phyloP scores from a whole-genome alignment of 129 eudicot genomes.

The Flaveria trinervia region DNA sequence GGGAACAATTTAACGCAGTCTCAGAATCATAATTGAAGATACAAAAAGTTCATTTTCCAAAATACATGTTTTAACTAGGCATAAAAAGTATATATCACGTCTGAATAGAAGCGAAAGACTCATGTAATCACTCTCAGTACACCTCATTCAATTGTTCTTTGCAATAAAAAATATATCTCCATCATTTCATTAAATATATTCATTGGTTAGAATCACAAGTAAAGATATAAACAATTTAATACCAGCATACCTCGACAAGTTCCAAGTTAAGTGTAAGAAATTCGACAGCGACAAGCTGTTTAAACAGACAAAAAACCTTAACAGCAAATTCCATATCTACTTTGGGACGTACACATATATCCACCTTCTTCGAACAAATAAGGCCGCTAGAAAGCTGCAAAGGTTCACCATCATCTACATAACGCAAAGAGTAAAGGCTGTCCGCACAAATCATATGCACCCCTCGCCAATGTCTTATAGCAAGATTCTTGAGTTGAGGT shows the following conservation, averaged over 20 bases:
- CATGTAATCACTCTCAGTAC: too few species aligned
- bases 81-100: too few species aligned
- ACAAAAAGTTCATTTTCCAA: background rate
- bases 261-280: constrained; percentile 20
- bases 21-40: too few species aligned
- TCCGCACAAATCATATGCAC: constrained; percentile 16
- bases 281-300: constrained; percentile 7
- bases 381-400: background rate
- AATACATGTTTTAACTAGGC: too few species aligned
- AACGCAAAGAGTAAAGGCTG: constrained; percentile 3
- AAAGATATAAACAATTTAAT: background rate
- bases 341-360: background rate
- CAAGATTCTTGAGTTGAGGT: constrained; percentile 26
- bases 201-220: too few species aligned
- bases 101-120: too few species aligned
- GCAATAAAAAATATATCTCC: too few species aligned
- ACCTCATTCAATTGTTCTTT: too few species aligned
- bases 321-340: background rate
- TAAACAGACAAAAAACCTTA: background rate
- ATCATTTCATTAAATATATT: too few species aligned
- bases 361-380: constrained; percentile 10
- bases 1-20: too few species aligned
- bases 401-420: background rate
- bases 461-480: background rate
- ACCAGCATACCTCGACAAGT: constrained; percentile 11